Base-by-base conservation (phyloP, 768 basidiomycete genomes). In the Neoboletus subvelutipes region DNA sequence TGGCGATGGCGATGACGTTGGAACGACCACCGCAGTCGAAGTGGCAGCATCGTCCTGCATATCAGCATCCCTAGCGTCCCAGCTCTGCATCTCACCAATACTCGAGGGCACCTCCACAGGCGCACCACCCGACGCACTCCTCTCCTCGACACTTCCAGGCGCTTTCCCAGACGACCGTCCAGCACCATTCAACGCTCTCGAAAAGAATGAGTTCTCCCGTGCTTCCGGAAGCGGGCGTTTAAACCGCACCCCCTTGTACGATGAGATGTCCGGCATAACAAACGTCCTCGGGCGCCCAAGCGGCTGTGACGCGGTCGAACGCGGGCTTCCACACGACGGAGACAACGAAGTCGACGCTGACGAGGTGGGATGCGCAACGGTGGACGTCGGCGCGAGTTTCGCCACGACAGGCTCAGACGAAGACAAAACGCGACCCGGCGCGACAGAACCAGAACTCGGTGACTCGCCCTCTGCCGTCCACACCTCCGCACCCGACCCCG, bases 211-310 rank as follows among this genome's bases (percentile, higher is more conserved):
- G 15, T 63, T 64, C 13, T 63, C 62, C 7, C 62, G 37, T 26
- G 29, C 41, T 22, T 59, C 59, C 0, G 37, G 48, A 26, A 41
- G 33, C 6, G 58, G 42, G 8, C 69, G 62, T 45, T 55, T 70
- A 46, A 64, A 69, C 47, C 69, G 58, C 2, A 66, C 41, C 1
- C 62, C 53, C 45, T 55, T 56, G 51, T 64, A 70, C 33, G 22
- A 60, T 20, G 68, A 70, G 20, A 69, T 58, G 26, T 68, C 62
- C 5, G 68, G 68, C 37, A 70, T 60, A 4, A 52, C 46, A 18
- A 70, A 8, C 40, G 45, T n/a, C 13, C 54, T 34, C 22, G 46
- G 0, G 13, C 28, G 28, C 11, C 36, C 22, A 12, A 52, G 18
- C 17, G 48, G 33, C 40, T 55, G 58, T 15, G 57, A 52, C 7